A percentile compares a stretch with the other conserved stretches of the same genome.
phyloP scores from a whole-genome alignment of 345 rosid species.

The Bruguiera gymnorhiza region DNA sequence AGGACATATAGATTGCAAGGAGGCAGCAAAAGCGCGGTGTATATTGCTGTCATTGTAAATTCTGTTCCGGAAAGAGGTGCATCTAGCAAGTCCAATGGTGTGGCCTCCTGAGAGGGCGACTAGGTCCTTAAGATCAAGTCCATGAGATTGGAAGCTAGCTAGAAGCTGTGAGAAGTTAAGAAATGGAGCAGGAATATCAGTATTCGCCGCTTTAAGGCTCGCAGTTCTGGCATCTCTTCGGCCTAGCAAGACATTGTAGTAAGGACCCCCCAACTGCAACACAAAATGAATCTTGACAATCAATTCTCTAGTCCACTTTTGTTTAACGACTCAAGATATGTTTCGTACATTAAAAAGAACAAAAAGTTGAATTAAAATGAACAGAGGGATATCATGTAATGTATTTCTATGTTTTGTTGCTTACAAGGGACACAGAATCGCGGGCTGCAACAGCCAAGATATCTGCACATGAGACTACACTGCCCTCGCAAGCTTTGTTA shows the following conservation, averaged over 20 bases:
- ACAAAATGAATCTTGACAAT: not conserved
- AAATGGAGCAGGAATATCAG: constrained; percentile 4
- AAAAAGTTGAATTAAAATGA: not conserved
- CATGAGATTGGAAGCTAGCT: constrained; percentile 10
- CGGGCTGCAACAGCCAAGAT: not conserved
- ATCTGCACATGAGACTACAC: constrained; percentile 5
- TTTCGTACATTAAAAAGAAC: not conserved
- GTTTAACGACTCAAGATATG: not conserved
- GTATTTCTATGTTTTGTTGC: not conserved
- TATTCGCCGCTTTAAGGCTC: not conserved
- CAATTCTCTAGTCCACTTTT: not conserved
- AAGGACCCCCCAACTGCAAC: constrained; percentile 12
- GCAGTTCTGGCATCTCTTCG: constrained; percentile 15
- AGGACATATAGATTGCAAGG: not conserved
- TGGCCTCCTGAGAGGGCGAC: constrained; percentile 6
- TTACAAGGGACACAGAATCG: not conserved
- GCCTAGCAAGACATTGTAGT: not conserved
- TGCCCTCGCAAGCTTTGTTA: not conserved
- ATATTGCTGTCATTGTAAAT: not conserved
- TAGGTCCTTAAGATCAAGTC: constrained; percentile 11
- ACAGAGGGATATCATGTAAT: not conserved
- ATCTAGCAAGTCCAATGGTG: constrained; percentile 1
- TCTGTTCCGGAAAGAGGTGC: not conserved
- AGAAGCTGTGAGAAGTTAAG: constrained; percentile 11
- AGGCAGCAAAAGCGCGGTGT: not conserved